A percentile compares a stretch with the other conserved stretches of the same genome.
Conservation (phyloP, 495 filamentous ascomycete genomes). For the Penicillium angulare region DNA sequence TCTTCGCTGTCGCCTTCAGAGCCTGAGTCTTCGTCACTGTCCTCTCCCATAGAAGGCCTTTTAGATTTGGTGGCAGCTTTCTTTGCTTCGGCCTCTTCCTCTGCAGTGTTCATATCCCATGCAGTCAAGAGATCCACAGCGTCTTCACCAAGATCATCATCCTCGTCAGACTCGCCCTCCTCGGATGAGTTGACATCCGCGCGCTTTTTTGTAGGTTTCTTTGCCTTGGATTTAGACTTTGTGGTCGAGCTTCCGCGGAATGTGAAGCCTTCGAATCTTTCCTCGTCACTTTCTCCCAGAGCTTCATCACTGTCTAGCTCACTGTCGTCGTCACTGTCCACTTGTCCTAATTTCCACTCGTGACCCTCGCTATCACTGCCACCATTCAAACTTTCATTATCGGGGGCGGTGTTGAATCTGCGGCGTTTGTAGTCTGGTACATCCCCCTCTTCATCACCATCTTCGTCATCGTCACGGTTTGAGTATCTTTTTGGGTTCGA, state of each 20-base stretch:
- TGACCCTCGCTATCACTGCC: conserved; percentile 87
- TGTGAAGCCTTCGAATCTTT: conserved; percentile 71
- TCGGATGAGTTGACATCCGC: conserved; percentile 55
- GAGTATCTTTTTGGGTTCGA: conserved; percentile 44
- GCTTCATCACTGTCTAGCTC: conserved; percentile 93
- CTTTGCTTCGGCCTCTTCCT: conserved; percentile 41
- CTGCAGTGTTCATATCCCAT: conserved; percentile 68
- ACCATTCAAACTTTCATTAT: conserved; percentile 45
- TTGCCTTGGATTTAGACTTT: conserved; percentile 40
- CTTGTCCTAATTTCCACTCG: conserved; percentile 79
- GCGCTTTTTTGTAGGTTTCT: conserved; percentile 28
- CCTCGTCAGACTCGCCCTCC: conserved; percentile 51
- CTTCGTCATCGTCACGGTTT: conserved; percentile 33
- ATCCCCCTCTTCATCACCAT: conserved; percentile 53
- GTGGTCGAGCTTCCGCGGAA: conserved; percentile 67
- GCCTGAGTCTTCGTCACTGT: conserved; percentile 33
- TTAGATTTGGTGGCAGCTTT: conserved; percentile 31
- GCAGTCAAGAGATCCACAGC: conserved; percentile 81
- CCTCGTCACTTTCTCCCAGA: conserved; percentile 85
- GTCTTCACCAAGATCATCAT: conserved; percentile 73
- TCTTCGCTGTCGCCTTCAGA: conserved; percentile 43
- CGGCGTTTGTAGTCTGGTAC: conserved; percentile 47
- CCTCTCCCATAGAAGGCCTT: conserved; percentile 26
- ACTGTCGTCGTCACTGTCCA: conserved; percentile 72
- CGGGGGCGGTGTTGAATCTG: conserved; percentile 27